phyloP scores from a whole-genome alignment of 495 filamentous ascomycete genomes.

The Lindgomyces ingoldianus region DNA sequence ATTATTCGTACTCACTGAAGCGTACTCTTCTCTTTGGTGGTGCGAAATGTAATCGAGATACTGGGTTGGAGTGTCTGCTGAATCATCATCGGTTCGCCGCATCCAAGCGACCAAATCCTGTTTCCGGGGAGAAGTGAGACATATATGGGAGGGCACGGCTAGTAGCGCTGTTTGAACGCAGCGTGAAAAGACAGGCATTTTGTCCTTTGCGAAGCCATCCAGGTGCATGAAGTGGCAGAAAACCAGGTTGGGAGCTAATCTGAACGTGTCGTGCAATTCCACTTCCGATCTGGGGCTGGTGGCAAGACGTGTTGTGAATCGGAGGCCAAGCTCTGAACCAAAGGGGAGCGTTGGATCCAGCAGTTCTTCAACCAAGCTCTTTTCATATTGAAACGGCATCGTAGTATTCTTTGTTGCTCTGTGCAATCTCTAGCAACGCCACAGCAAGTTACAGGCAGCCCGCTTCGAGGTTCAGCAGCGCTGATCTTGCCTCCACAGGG shows the following conservation, averaged over 20 bases:
- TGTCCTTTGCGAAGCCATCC: too few relatives aligned
- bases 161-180: background rate
- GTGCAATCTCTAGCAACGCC: conserved; percentile 10
- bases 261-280: background rate
- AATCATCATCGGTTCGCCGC: background rate
- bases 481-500: conserved; percentile 20
- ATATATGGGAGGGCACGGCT: background rate
- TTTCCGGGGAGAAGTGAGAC: background rate
- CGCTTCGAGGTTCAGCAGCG: background rate
- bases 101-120: background rate
- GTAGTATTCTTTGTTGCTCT: background rate
- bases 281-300: background rate
- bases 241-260: too few relatives aligned
- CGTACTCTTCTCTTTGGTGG: too few relatives aligned
- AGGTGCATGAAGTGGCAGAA: too few relatives aligned
- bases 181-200: background rate
- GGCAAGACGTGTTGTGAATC: background rate
- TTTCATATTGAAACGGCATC: too few relatives aligned
- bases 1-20: background rate
- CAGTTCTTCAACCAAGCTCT: too few relatives aligned
- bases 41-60: background rate
- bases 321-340: too few relatives aligned
- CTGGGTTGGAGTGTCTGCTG: background rate
- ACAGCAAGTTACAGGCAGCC: conserved; percentile 6
- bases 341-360: too few relatives aligned